A percentile compares a stretch with the other conserved stretches of the same genome.
Evolutionary conservation across 495 filamentous ascomycete species (phyloP).

Genomic region (Diplogelasinospora grovesii): DNA sequence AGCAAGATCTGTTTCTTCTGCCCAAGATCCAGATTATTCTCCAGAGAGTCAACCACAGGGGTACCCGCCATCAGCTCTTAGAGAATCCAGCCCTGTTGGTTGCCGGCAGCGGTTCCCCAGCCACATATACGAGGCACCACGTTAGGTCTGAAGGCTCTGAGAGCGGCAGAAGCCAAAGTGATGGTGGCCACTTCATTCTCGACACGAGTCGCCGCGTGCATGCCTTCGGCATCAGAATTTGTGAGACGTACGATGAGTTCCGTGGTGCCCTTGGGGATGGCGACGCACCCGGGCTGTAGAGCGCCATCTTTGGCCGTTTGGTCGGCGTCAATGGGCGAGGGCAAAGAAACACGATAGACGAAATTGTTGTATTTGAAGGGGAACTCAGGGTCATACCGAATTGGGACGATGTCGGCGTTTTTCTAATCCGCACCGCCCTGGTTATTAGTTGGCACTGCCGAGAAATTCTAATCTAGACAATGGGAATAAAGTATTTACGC

Average conservation of each 20-base stretch:
- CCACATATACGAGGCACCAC: conserved; percentile 23
- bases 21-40: too few relatives aligned
- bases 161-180: conserved; percentile 25
- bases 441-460: not conserved
- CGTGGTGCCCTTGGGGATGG: conserved; percentile 16
- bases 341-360: conserved; percentile 24
- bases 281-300: conserved; percentile 12
- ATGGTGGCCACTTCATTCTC: conserved; percentile 26
- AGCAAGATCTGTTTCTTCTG: conserved; percentile 4
- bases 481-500: conserved; percentile 1
- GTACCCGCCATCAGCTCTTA: conserved; percentile 15
- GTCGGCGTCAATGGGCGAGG: conserved; percentile 1
- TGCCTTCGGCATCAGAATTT: conserved; percentile 23
- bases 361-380: conserved; percentile 35
- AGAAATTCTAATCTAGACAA: not conserved
- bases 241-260: conserved; percentile 24
- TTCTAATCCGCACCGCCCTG: too few relatives aligned
- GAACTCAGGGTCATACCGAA: conserved; percentile 27
- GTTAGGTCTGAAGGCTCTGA: conserved; percentile 16
- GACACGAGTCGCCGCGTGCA: conserved; percentile 20
- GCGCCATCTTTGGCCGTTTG: too few relatives aligned
- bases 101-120: conserved; percentile 11
- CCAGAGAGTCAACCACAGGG: too few relatives aligned
- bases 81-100: conserved; percentile 22
- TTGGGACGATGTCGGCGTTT: conserved; percentile 15